These are phyloP conservation scores for Candida glucosophila DNA, from an alignment of 1,139 yeast genomes.

Conservation along the genomic window DNA sequence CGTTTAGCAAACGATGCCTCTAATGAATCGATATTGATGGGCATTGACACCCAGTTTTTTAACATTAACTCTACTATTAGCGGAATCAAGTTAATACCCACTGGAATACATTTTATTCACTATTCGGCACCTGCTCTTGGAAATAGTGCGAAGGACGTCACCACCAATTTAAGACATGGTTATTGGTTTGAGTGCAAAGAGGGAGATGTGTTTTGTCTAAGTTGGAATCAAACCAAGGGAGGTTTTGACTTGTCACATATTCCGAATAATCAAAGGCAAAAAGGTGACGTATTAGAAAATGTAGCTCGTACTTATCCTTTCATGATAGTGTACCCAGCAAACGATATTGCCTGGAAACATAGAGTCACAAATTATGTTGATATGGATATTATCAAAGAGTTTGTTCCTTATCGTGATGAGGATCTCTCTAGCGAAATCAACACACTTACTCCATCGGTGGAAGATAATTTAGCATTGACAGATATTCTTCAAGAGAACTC, in stretches of 20 bases:
- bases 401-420: conserved; percentile 7
- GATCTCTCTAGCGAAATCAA: conserved; percentile 8
- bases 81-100: conserved; percentile 20
- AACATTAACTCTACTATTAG: conserved; percentile 11
- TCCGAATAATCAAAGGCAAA: conserved; percentile 5
- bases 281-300: conserved; percentile 6
- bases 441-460: conserved; percentile 20
- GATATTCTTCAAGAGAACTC: conserved; percentile 10
- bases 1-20: conserved; percentile 5
- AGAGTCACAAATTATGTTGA: conserved; percentile 12
- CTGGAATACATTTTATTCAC: conserved; percentile 21
- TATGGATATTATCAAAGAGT: conserved; percentile 14
- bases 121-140: conserved; percentile 10
- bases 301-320: conserved; percentile 15
- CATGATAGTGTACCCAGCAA: conserved; percentile 18
- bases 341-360: conserved; percentile 10
- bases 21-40: conserved; percentile 13
- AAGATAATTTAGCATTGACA: conserved; percentile 17
- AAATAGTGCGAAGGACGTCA: conserved; percentile 2
- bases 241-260: conserved; percentile 2
- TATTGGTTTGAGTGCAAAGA: conserved; percentile 17
- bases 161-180: conserved; percentile 14
- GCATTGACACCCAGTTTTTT: conserved; percentile 23
- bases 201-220: conserved; percentile 11
- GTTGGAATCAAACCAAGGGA: conserved; percentile 6